A percentile compares a stretch with the other conserved stretches of the same genome.
Evolutionary conservation across 164 flowering plant genomes (phyloP).

Genomic region (Brasenia schreberi): DNA sequence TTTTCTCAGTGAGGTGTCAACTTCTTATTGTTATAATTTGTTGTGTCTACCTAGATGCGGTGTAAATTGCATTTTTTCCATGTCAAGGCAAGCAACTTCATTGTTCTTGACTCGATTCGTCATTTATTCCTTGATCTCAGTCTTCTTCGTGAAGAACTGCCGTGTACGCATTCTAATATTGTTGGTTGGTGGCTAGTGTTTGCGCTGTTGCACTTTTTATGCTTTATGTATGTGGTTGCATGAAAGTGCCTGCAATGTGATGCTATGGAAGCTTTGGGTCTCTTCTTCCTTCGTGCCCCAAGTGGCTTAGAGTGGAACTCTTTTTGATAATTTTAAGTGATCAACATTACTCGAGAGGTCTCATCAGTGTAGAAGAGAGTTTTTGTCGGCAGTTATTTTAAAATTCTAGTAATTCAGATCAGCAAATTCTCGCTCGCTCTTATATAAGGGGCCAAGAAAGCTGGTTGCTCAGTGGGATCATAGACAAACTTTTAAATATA

Average conservation of each 20-base stretch:
- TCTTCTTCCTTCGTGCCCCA: too few relatives aligned
- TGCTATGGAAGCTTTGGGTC: too few relatives aligned
- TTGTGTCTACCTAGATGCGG: neutral
- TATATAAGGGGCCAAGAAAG: too few relatives aligned
- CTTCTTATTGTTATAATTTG: neutral
- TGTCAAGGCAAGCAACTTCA: neutral
- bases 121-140: neutral
- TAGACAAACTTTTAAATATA: too few relatives aligned
- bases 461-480: too few relatives aligned
- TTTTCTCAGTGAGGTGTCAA: neutral
- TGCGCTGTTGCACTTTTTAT: neutral
- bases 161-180: neutral
- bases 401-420: too few relatives aligned
- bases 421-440: neutral
- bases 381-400: too few relatives aligned
- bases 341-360: too few relatives aligned
- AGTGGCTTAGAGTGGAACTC: too few relatives aligned
- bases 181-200: neutral
- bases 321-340: too few relatives aligned
- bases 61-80: neutral
- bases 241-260: neutral
- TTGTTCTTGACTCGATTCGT: neutral
- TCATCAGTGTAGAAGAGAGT: too few relatives aligned
- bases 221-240: neutral
- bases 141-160: neutral